Conservation (phyloP, 768 basidiomycete species). For the Hygrophoropsis aurantiaca region DNA sequence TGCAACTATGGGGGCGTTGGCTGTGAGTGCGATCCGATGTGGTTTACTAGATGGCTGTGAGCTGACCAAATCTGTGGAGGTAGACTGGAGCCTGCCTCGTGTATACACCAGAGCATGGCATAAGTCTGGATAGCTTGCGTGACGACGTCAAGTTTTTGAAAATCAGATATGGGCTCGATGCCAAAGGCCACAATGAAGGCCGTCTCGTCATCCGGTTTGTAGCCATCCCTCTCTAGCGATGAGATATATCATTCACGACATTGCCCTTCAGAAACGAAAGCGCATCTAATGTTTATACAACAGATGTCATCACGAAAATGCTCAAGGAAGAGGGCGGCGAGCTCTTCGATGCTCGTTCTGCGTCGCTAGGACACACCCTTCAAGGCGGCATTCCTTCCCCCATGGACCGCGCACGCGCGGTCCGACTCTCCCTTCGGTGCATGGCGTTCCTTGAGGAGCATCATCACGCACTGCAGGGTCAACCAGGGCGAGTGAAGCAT, state of each 20-base stretch:
- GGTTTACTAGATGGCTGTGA: too few species aligned
- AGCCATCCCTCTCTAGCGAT: background rate
- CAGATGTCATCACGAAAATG: slow-evolving; percentile 90
- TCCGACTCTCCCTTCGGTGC: slow-evolving; percentile 86
- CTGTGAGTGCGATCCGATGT: slow-evolving; percentile 53
- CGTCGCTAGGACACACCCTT: slow-evolving; percentile 95
- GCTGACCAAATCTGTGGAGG: slow-evolving; percentile 1
- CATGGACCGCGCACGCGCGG: slow-evolving; percentile 87
- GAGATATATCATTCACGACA: slow-evolving; percentile 3
- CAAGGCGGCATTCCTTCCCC: slow-evolving; percentile 97
- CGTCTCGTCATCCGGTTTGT: slow-evolving; percentile 87
- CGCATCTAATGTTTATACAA: slow-evolving; percentile 86
- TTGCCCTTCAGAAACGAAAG: slow-evolving; percentile 67
- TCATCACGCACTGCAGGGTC: slow-evolving; percentile 52
- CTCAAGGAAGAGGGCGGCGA: slow-evolving; percentile 90
- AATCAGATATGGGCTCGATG: slow-evolving; percentile 81
- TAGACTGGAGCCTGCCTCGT: slow-evolving; percentile 91
- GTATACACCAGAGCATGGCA: slow-evolving; percentile 92
- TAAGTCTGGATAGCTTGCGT: slow-evolving; percentile 77
- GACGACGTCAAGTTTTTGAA: slow-evolving; percentile 88
- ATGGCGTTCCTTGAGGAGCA: slow-evolving; percentile 93
- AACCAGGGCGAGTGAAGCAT: slow-evolving; percentile 51
- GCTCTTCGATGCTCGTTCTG: slow-evolving; percentile 91
- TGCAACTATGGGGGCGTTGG: slow-evolving; percentile 92
- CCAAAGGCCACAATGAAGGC: slow-evolving; percentile 88